Conservation (phyloP, 257 asterid genomes). For the Anisodus tanguticus region DNA sequence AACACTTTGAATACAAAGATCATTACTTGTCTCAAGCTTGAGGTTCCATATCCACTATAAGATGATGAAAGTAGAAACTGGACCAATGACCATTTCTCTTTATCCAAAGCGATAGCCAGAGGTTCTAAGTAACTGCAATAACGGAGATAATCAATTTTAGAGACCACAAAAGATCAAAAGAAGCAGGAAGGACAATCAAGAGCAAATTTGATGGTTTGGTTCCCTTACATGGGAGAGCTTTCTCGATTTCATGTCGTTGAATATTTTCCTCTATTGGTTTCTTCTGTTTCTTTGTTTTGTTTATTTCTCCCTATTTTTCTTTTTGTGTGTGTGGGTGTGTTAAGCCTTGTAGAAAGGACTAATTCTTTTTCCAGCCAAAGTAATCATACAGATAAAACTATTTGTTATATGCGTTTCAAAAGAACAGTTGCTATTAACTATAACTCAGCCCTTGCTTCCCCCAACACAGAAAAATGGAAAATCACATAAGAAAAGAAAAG, state of each 20-base stretch:
- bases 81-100: conserved; percentile 92
- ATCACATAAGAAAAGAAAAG: background rate
- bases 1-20: conserved; percentile 7
- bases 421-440: background rate
- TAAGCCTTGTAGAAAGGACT: background rate
- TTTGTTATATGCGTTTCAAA: background rate
- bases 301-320: background rate
- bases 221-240: background rate
- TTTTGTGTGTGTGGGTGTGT: background rate
- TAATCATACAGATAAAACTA: background rate
- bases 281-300: background rate
- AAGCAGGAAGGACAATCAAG: background rate
- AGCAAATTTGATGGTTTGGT: background rate
- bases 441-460: background rate
- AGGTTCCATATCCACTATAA: conserved; percentile 87
- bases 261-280: background rate
- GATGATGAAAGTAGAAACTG: conserved; percentile 94
- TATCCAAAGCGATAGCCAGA: conserved; percentile 84
- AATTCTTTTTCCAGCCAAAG: background rate
- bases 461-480: background rate
- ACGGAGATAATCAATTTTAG: conserved; percentile 35
- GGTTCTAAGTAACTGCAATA: conserved; percentile 87
- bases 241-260: background rate
- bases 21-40: conserved; percentile 92
- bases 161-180: conserved; percentile 32